These are phyloP conservation scores for Hypoxylon fuscum DNA, from an alignment of 495 filamentous ascomycete species.

Conservation along the genomic window DNA sequence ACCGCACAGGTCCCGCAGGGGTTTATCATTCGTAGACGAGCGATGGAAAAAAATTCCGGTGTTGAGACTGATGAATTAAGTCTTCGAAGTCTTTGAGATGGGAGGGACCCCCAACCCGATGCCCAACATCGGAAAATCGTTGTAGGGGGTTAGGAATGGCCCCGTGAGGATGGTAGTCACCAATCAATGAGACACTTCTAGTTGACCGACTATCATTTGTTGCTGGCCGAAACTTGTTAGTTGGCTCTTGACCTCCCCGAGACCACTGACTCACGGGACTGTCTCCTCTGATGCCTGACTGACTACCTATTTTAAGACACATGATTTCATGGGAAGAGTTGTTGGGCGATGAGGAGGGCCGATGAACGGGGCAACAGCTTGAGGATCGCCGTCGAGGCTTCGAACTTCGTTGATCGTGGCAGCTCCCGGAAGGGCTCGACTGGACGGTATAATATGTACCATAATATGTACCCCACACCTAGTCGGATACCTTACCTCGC, in stretches of 20 bases:
- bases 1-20: not conserved
- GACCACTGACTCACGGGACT: conserved; percentile 9
- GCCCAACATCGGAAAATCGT: conserved; percentile 13
- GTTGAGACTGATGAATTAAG: too few species aligned
- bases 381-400: conserved; percentile 10
- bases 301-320: not conserved
- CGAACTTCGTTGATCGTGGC: conserved; percentile 19
- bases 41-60: not conserved
- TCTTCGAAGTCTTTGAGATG: not conserved
- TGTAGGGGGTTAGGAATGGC: conserved; percentile 22
- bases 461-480: conserved; percentile 38
- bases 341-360: not conserved
- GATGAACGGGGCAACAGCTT: not conserved
- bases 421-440: conserved; percentile 14
- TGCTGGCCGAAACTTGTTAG: conserved; percentile 21
- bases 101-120: not conserved
- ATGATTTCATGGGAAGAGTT: conserved; percentile 5
- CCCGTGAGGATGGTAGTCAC: conserved; percentile 15
- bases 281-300: conserved; percentile 18
- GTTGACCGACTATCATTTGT: conserved; percentile 35
- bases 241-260: conserved; percentile 43
- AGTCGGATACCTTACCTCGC: conserved; percentile 11
- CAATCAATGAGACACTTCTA: conserved; percentile 26
- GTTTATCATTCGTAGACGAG: not conserved
- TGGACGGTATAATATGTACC: conserved; percentile 3